Evolutionary conservation across 2,329 filamentous ascomycete genomes (phyloP), one percentile per base, ranked within the genome.

Genomic region (Pezicula neosporulosa): DNA sequence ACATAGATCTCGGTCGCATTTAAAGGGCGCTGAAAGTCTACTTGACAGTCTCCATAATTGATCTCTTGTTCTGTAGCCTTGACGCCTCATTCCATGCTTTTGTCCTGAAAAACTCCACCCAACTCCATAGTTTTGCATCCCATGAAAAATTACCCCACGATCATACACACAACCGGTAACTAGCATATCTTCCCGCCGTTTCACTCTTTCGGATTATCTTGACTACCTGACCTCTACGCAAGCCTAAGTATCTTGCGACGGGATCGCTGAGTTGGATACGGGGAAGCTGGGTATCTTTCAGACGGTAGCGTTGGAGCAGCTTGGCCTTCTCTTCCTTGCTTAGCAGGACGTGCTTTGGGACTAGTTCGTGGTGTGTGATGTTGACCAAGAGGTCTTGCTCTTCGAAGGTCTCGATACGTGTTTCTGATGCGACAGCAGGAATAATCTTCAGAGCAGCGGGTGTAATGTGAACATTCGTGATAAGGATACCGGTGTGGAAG

Each of bases 181-280:
- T 96, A 45, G 94, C 94, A 73, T 99, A 99, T 48, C 94, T 81
- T 55, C 94, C 94, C 13, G 94, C 94, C 50, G 94, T 99, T 78
- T 97, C 94, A 66, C 87, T 92, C 70, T 87, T 92, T 59, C 94
- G 81, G 64, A 99, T 97, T 64, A 99, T 99, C 82, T 99, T 99
- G 65, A 99, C 94, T 3, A 99, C 92, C 72, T 97, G 89, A 3
- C 92, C 91, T 67, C 92, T 82, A 76, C 89, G 87, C 68, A 99
- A 76, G 12, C 94, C 94, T 50, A 97, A 76, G 70, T 97, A 99
- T 63, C 88, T 86, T 24, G 94, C 90, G 48, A 99, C 91, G 3
- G 94, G 94, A 69, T 99, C 94, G 60, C 89, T 89, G 60, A 89
- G 82, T 70, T 96, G 83, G 63, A 99, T 96, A 51, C 94, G 82